phyloP scores from a whole-genome alignment of 1,139 yeast genomes.

The Yamadazyma membranifaciens region DNA sequence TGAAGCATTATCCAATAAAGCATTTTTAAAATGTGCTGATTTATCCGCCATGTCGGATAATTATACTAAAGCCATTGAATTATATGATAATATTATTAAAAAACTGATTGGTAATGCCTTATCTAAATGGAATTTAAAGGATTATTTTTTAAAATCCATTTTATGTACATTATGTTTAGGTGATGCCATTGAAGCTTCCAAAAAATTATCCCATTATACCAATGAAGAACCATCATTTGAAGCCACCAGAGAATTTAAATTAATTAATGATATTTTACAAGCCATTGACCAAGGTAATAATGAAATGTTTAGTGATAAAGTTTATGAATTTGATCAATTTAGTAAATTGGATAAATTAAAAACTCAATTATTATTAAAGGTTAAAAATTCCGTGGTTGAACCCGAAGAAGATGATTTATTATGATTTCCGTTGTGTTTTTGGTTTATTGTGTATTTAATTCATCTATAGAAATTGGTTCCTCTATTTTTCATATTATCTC shows the following conservation, averaged over 20 bases:
- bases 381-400: slow-evolving; percentile 71
- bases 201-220: slow-evolving; percentile 61
- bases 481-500: not conserved
- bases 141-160: slow-evolving; percentile 80
- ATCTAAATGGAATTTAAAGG: slow-evolving; percentile 90
- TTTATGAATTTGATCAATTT: slow-evolving; percentile 85
- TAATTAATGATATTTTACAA: slow-evolving; percentile 62
- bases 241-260: slow-evolving; percentile 73
- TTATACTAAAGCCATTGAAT: slow-evolving; percentile 69
- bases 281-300: slow-evolving; percentile 79
- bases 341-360: slow-evolving; percentile 89
- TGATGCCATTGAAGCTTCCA: slow-evolving; percentile 83
- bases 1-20: slow-evolving; percentile 84
- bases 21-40: slow-evolving; percentile 87
- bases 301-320: slow-evolving; percentile 70
- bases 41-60: slow-evolving; percentile 74
- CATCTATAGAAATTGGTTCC: not conserved
- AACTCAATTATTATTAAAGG: slow-evolving; percentile 79
- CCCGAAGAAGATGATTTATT: slow-evolving; percentile 64
- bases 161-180: slow-evolving; percentile 80
- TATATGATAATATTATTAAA: slow-evolving; percentile 75
- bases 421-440: slow-evolving; percentile 6
- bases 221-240: slow-evolving; percentile 79
- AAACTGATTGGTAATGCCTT: slow-evolving; percentile 72
- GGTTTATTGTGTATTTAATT: not conserved